Evolutionary conservation across 2,329 filamentous ascomycete genomes (phyloP), one percentile per base, ranked within the genome.

Genomic region (Penicillium fuscoglaucum): DNA sequence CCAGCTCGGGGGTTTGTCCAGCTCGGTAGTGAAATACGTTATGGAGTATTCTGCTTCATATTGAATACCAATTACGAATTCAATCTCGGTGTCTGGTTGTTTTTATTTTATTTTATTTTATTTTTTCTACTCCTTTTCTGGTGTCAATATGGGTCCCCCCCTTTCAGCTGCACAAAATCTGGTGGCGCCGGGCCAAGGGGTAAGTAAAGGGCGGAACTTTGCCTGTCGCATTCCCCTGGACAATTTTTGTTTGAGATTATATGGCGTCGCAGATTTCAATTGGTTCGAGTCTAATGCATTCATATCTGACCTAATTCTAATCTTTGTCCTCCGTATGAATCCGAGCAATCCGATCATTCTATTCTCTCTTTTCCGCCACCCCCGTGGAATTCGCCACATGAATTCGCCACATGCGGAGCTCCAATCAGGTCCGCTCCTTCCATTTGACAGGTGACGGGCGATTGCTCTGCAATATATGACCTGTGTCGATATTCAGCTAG

Each of bases 111-210:
- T 21, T 46, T 19, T 19, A 1, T 3, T 15, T 24, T 21, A 2
- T 3, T 31, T 44, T 43, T 45, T 19, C 15, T 21, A 46, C 61
- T 62, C 64, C 61, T 61, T 66, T 64, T 62, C 55, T 59, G 43
- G 57, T 58, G 57, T 46, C 12, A 2, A 47, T 45, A 37, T 55
- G 60, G 64, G 61, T 60, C 59, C 28, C 37, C 17, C 59, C 41
- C 13, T 29, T 43, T 48, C 59, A 60, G 59, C 63, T 65, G 59
- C 61, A 61, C 41, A 58, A 58, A 60, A 65, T 65, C 35, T n/a
- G 21, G 52, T 39, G 55, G 56, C 48, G 53, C 21, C 21, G 17
- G 40, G 52, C 60, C 15, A 48, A 60, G 51, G 58, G 50, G 52
- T 46, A 45, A 26, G 29, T 19, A 26, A 45, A 45, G 17, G 39